Evolutionary conservation across 768 basidiomycete species (phyloP).

Genomic region (Dioszegia hungarica): DNA sequence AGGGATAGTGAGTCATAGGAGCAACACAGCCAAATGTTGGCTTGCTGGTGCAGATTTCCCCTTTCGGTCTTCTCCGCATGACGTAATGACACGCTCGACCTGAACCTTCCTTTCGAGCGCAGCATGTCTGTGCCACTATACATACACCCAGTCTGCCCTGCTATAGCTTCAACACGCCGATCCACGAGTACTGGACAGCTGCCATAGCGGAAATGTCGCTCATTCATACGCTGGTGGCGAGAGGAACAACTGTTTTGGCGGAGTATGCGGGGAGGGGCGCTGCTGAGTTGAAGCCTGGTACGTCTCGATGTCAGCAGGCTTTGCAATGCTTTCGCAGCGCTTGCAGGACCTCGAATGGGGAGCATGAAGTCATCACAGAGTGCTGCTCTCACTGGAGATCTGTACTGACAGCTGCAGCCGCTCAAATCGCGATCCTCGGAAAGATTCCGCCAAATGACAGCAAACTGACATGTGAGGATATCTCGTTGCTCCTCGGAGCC

Average conservation of each 20-base stretch:
- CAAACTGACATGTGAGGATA: conserved; percentile 51
- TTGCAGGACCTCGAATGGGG: no score
- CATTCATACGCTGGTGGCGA: conserved; percentile 78
- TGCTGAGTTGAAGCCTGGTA: conserved; percentile 85
- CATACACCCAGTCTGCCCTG: no score
- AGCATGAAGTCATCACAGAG: no score
- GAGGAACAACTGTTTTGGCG: conserved; percentile 73
- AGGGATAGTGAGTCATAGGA: no score
- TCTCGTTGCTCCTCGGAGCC: background rate
- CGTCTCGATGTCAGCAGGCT: no score
- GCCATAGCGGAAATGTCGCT: conserved; percentile 49
- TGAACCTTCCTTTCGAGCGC: no score
- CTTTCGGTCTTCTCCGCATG: background rate
- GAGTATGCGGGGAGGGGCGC: conserved; percentile 69
- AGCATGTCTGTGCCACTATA: background rate
- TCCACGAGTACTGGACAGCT: no score
- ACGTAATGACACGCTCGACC: background rate
- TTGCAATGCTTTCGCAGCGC: no score
- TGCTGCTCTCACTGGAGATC: no score
- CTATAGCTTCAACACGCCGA: no score
- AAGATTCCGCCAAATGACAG: conserved; percentile 91
- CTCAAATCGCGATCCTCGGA: conserved; percentile 66
- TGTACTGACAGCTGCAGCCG: no score
- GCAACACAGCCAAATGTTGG: background rate
- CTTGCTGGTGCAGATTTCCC: background rate